A percentile compares a stretch with the other conserved stretches of the same genome.
Evolutionary conservation across 768 basidiomycete species (phyloP).

Genomic region (Artomyces pyxidatus): DNA sequence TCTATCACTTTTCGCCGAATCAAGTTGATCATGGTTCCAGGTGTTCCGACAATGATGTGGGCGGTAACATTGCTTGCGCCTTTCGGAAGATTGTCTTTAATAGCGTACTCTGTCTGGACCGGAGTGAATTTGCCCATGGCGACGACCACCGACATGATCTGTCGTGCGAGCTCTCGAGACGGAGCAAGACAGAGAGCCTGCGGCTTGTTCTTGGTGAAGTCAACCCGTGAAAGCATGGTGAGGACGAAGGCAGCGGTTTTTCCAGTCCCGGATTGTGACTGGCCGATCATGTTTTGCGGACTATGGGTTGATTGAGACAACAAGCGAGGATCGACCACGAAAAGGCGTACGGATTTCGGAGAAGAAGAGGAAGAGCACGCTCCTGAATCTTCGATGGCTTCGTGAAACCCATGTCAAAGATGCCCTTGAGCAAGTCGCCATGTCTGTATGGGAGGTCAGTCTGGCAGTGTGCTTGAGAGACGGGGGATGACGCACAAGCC

Average conservation of each 20-base stretch:
- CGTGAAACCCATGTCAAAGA: slow-evolving; percentile 92
- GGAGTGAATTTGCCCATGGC: slow-evolving; percentile 93
- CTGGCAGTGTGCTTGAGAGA: slow-evolving; percentile 39
- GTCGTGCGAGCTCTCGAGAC: slow-evolving; percentile 91
- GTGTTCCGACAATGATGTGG: slow-evolving; percentile 93
- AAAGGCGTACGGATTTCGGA: slow-evolving; percentile 73
- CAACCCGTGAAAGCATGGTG: slow-evolving; percentile 93
- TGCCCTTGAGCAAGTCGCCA: slow-evolving; percentile 83
- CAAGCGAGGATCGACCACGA: background rate
- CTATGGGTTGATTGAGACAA: slow-evolving; percentile 33
- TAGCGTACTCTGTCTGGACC: slow-evolving; percentile 92
- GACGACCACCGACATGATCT: slow-evolving; percentile 92
- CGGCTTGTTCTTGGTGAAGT: slow-evolving; percentile 73
- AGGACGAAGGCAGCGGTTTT: slow-evolving; percentile 98
- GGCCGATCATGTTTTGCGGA: slow-evolving; percentile 98
- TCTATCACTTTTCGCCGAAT: slow-evolving; percentile 76
- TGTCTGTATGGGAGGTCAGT: slow-evolving; percentile 39
- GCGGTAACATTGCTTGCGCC: slow-evolving; percentile 64
- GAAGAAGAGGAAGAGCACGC: slow-evolving; percentile 84
- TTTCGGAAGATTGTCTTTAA: slow-evolving; percentile 75
- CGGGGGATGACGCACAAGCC: slow-evolving; percentile 75
- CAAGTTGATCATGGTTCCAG: slow-evolving; percentile 89
- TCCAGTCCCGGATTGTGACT: slow-evolving; percentile 98
- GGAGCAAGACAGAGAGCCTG: slow-evolving; percentile 99
- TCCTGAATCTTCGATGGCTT: slow-evolving; percentile 99